phyloP scores from a whole-genome alignment of 1,284 basidiomycete species.

The Rhodotorula sp. region DNA sequence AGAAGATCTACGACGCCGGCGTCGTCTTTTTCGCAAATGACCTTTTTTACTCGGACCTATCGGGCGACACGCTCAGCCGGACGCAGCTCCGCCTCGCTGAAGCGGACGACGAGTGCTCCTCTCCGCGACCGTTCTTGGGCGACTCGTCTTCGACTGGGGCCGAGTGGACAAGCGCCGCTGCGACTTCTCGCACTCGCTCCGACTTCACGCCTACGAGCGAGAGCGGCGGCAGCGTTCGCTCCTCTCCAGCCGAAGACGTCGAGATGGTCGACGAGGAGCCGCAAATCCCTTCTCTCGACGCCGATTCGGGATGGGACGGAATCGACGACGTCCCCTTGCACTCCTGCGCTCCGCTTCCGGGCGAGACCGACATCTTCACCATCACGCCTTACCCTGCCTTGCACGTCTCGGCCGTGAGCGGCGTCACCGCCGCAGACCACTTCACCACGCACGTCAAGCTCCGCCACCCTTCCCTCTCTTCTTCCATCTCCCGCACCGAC shows the following conservation, averaged over 20 bases:
- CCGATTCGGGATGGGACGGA: not conserved
- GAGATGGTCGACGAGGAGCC: not conserved
- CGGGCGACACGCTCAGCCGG: constrained; percentile 22
- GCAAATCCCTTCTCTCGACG: not conserved
- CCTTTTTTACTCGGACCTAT: constrained; percentile 34
- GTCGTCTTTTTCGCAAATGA: constrained; percentile 32
- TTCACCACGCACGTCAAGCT: constrained; percentile 26
- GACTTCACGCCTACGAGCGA: not conserved
- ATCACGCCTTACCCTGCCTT: constrained; percentile 9
- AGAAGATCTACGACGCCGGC: constrained; percentile 19
- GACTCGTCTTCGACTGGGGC: not conserved
- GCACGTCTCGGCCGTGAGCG: constrained; percentile 16
- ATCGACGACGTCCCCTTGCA: not conserved
- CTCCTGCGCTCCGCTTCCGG: not conserved
- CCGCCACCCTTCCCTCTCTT: not conserved
- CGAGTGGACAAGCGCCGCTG: not conserved
- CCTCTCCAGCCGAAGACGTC: not conserved
- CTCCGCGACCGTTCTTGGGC: not conserved
- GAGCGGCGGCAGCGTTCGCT: not conserved
- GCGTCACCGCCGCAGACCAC: constrained; percentile 26
- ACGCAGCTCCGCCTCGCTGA: not conserved
- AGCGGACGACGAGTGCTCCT: not conserved
- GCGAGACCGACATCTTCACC: constrained; percentile 11
- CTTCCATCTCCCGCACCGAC: not conserved
- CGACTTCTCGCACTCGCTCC: not conserved